Evolutionary conservation across 805 yeast genomes (phyloP), one percentile per base, ranked within the genome.

Genomic region (Wickerhamiella slavikovae): DNA sequence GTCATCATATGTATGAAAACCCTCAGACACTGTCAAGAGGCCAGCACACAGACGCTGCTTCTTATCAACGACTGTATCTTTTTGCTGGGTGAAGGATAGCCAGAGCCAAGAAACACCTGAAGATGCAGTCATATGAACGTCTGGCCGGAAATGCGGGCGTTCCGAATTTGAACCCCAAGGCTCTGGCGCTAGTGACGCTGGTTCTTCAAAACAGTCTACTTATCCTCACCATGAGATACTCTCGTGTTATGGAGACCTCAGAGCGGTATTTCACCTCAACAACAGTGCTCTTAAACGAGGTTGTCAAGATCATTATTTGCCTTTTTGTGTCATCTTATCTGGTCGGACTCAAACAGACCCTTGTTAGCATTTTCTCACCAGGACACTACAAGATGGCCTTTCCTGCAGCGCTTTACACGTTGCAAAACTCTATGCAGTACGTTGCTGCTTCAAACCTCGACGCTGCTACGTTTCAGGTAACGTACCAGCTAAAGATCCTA

Each of bases 401-500:
- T 21, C 60, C 60, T 1, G 60, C 60, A 4, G 45, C 47, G 9
- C 44, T 55, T 14, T 55, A 55, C 38, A 56, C 58, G n/a, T 24
- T 52, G 27, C 57, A 52, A 37, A 55, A 55, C 41, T 43, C 53
- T 20, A 41, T 55, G 28, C 60, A 55, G 36, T 55, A 55, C 32
- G 53, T 51, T 15, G 60, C 60, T 2, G 60, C 56, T 6, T 51
- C 58, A 12, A 51, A 54, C 41, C 41, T 55, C 22, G 55, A 52
- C 28, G 60, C 60, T 2, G 58, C 59, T 10, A 52, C 58, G 5
- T 54, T 55, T 39, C 60, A 55, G 42, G 60, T 56, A 31, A 51
- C 58, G 7, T 55, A 55, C 43, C 60, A 55, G 44, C 52, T 55
- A 31, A 55, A 55, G 37, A 55, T 55, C 31, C 40, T 55, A 36